A percentile compares a stretch with the other conserved stretches of the same genome.
Evolutionary conservation across 2,329 filamentous ascomycete species (phyloP).

Genomic region (Scedosporium aurantiacum): DNA sequence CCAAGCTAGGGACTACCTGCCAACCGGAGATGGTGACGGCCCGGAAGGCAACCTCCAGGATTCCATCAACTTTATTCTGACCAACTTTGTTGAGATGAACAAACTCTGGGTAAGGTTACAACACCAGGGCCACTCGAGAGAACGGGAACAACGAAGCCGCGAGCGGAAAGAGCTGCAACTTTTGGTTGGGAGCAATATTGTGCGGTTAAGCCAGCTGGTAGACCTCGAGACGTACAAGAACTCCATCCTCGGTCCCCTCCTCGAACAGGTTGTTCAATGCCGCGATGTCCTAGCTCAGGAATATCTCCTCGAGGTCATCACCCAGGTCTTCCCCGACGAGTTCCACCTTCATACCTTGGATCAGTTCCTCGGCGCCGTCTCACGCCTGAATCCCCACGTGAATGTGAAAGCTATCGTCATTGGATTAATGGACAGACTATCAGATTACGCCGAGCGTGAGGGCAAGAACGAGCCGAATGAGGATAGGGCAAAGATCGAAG

Average conservation of each 20-base stretch:
- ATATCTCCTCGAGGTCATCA: slow-evolving; percentile 95
- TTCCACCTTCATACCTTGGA: slow-evolving; percentile 96
- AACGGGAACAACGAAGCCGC: slow-evolving; percentile 84
- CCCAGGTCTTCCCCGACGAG: slow-evolving; percentile 96
- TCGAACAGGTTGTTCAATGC: slow-evolving; percentile 97
- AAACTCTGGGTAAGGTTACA: slow-evolving; percentile 97
- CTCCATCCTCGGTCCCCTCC: slow-evolving; percentile 72
- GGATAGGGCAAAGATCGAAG: slow-evolving; percentile 66
- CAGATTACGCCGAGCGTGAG: slow-evolving; percentile 87
- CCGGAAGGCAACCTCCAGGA: slow-evolving; percentile 94
- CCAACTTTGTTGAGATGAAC: slow-evolving; percentile 99
- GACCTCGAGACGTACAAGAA: slow-evolving; percentile 91
- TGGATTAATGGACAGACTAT: slow-evolving; percentile 91
- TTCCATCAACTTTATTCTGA: slow-evolving; percentile 94
- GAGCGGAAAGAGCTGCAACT: slow-evolving; percentile 93
- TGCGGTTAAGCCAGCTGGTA: slow-evolving; percentile 87
- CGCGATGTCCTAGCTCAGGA: slow-evolving; percentile 94
- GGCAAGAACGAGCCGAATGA: slow-evolving; percentile 59
- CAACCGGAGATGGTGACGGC: slow-evolving; percentile 71
- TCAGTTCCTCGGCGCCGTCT: slow-evolving; percentile 86
- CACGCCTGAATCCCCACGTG: slow-evolving; percentile 86
- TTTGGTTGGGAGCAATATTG: slow-evolving; percentile 91
- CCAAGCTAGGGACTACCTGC: slow-evolving; percentile 82
- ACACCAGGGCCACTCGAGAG: slow-evolving; percentile 92
- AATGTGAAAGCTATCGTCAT: slow-evolving; percentile 98